Percentiles rank a stretch among this genome's conserved stretches.
Evolutionary conservation across 2,329 filamentous ascomycete genomes (phyloP).

Genomic region (Coniosporium tulheliwenetii): DNA sequence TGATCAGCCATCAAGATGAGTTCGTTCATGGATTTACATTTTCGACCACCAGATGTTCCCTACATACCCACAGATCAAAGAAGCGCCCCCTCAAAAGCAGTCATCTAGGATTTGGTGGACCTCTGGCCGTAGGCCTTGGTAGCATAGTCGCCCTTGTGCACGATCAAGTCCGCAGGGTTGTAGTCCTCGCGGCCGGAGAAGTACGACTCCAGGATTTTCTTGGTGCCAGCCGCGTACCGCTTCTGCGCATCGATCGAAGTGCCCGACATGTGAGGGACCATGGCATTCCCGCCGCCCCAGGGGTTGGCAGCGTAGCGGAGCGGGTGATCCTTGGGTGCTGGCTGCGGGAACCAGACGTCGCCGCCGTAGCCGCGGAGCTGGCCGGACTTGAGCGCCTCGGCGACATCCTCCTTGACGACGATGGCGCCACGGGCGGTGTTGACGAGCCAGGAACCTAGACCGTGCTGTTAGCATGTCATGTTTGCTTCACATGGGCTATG

Average conservation of each 20-base stretch:
- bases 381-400: conserved; percentile 77
- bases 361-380: conserved; percentile 81
- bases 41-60: too few species aligned
- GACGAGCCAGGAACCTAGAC: conserved; percentile 73
- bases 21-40: too few species aligned
- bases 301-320: conserved; percentile 76
- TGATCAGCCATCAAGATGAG: too few species aligned
- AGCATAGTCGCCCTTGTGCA: conserved; percentile 78
- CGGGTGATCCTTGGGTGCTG: conserved; percentile 81
- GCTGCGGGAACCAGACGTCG: conserved; percentile 96
- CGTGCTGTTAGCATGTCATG: too few species aligned
- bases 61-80: too few species aligned
- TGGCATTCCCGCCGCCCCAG: conserved; percentile 94
- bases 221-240: conserved; percentile 44
- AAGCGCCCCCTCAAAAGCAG: not conserved
- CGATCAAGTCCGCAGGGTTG: conserved; percentile 77
- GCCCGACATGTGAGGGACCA: conserved; percentile 97
- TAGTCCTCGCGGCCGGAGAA: conserved; percentile 81
- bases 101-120: conserved; percentile 13
- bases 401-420: conserved; percentile 98
- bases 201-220: conserved; percentile 84
- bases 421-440: conserved; percentile 99
- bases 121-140: conserved; percentile 84
- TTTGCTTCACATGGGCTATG: too few species aligned
- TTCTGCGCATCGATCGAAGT: conserved; percentile 97